Conservation (phyloP, 257 asterid species). For the Fraxinus anomala region DNA sequence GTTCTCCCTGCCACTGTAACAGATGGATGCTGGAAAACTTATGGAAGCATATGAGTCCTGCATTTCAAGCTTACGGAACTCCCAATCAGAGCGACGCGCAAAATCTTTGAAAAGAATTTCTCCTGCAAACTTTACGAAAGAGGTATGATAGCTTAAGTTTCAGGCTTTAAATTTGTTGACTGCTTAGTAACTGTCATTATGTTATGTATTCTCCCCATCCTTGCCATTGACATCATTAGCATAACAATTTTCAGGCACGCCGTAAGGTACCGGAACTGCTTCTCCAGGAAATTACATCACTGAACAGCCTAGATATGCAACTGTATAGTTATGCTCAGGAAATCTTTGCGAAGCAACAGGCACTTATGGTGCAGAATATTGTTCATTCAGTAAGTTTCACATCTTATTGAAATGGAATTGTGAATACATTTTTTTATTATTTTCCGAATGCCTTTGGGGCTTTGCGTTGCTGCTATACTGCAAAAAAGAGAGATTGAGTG, state of each 20-base stretch:
- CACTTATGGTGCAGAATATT: slow-evolving; percentile 38
- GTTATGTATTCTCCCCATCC: background rate
- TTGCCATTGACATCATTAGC: background rate
- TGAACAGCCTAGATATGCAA: slow-evolving; percentile 72
- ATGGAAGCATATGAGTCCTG: slow-evolving; percentile 74
- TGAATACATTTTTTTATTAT: background rate
- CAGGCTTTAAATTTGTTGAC: background rate
- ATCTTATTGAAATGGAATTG: background rate
- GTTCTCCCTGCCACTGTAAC: slow-evolving; percentile 31
- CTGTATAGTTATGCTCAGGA: slow-evolving; percentile 70
- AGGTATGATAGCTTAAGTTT: slow-evolving; percentile 48
- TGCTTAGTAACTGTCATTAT: background rate
- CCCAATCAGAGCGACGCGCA: slow-evolving; percentile 66
- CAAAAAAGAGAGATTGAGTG: background rate
- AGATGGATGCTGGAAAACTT: slow-evolving; percentile 77
- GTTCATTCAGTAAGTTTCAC: slow-evolving; percentile 50
- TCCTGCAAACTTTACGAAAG: slow-evolving; percentile 89
- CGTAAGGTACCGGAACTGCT: slow-evolving; percentile 54
- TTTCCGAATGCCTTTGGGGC: background rate
- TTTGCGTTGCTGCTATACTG: background rate
- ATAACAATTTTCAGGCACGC: slow-evolving; percentile 59
- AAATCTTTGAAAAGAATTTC: slow-evolving; percentile 64
- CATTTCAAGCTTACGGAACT: slow-evolving; percentile 48
- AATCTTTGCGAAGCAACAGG: slow-evolving; percentile 64
- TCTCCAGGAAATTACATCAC: slow-evolving; percentile 62